Evolutionary conservation across 2,329 filamentous ascomycete species (phyloP).

Genomic region (Parasarocladium wereldwijsianum): DNA sequence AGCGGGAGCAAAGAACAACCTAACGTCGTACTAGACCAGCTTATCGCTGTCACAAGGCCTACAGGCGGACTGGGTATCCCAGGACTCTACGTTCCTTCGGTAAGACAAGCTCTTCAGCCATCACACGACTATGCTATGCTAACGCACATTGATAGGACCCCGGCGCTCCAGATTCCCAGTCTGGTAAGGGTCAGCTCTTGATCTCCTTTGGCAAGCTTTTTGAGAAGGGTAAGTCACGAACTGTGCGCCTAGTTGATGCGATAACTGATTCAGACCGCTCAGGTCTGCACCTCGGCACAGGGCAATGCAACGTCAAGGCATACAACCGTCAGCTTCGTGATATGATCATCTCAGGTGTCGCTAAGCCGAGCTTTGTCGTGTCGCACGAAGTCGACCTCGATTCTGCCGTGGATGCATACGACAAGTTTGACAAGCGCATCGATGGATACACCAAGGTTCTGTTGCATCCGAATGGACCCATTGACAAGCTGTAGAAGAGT

Average conservation of each 20-base stretch:
- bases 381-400: slow-evolving; percentile 50
- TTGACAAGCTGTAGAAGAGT: no score
- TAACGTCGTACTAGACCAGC: slow-evolving; percentile 47
- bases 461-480: slow-evolving; percentile 54
- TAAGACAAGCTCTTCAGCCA: no score
- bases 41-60: slow-evolving; percentile 46
- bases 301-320: slow-evolving; percentile 53
- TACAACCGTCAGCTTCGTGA: slow-evolving; percentile 54
- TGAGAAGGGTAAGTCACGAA: slow-evolving; percentile 38
- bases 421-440: slow-evolving; percentile 50
- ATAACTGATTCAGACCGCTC: slow-evolving; percentile 15
- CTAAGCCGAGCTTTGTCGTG: slow-evolving; percentile 53
- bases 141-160: slow-evolving; percentile 27
- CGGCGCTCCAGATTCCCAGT: slow-evolving; percentile 44
- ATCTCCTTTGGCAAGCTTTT: slow-evolving; percentile 54
- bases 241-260: background rate
- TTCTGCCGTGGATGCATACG: slow-evolving; percentile 43
- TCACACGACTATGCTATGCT: no score
- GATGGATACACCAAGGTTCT: slow-evolving; percentile 56
- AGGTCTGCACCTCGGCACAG: slow-evolving; percentile 44
- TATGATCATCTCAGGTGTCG: slow-evolving; percentile 47
- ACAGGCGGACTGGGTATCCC: slow-evolving; percentile 48
- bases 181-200: slow-evolving; percentile 47
- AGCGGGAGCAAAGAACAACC: slow-evolving; percentile 44
- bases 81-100: slow-evolving; percentile 32